Conservation (phyloP, 257 asterid species). For the Solanum stenotomum region DNA sequence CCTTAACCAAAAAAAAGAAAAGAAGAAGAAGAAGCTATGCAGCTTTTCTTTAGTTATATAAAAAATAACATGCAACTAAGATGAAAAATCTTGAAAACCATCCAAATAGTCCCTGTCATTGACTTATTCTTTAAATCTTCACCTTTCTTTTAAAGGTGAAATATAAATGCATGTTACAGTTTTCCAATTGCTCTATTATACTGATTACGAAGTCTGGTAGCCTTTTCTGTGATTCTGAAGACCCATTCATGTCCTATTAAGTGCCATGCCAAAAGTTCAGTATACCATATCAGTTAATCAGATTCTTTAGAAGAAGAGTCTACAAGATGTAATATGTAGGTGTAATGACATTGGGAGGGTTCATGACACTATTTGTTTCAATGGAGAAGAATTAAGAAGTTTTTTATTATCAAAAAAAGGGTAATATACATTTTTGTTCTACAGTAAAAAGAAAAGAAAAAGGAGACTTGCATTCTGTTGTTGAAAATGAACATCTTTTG, state of each 20-base stretch:
- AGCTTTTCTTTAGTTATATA: not conserved
- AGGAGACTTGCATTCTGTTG: not conserved
- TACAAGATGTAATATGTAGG: not conserved
- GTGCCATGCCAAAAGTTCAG: not conserved
- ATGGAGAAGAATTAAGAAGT: not conserved
- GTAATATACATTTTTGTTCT: not conserved
- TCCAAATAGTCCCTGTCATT: not conserved
- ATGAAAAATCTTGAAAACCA: not conserved
- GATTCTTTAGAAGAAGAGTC: not conserved
- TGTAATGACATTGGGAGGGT: not conserved
- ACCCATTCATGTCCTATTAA: not conserved
- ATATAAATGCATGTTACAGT: not conserved
- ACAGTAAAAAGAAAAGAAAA: not conserved
- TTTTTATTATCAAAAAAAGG: not conserved
- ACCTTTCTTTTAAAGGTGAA: not conserved
- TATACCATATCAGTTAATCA: not conserved
- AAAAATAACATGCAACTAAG: not conserved
- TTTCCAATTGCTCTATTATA: not conserved
- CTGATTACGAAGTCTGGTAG: not conserved
- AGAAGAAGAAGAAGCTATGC: not conserved
- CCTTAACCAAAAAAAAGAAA: not conserved
- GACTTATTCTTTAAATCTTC: not conserved
- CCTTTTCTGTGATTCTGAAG: not conserved
- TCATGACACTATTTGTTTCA: not conserved
- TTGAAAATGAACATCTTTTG: not conserved